A percentile compares a stretch with the other conserved stretches of the same genome.
Conservation (phyloP, 345 rosid genomes). For the Passiflora organensis region DNA sequence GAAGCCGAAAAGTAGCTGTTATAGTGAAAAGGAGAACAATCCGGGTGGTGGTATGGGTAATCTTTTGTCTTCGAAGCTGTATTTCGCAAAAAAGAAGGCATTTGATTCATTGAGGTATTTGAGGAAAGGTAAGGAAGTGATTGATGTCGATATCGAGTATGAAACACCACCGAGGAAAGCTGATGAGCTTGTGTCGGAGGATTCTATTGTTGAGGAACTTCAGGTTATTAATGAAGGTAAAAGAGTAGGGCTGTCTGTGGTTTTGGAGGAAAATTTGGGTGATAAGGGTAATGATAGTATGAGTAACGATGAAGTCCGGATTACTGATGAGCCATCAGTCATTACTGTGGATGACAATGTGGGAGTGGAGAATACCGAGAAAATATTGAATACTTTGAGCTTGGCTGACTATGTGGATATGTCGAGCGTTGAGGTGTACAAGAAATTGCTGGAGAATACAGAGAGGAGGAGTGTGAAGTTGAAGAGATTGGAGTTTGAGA, state of each 20-base stretch:
- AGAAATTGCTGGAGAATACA: slow-evolving; percentile 50
- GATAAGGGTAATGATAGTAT: slow-evolving; percentile 1
- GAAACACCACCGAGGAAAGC: slow-evolving; percentile 16
- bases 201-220: slow-evolving; percentile 53
- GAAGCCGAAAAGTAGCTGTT: slow-evolving; percentile 16
- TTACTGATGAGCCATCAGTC: slow-evolving; percentile 38
- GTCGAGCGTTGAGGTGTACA: slow-evolving; percentile 48
- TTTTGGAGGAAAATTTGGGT: slow-evolving; percentile 11
- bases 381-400: slow-evolving; percentile 37
- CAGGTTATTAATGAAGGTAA: slow-evolving; percentile 34
- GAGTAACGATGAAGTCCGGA: slow-evolving; percentile 23
- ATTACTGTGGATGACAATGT: slow-evolving; percentile 35
- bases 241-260: slow-evolving; percentile 23
- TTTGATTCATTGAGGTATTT: slow-evolving; percentile 37
- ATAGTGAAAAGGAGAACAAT: slow-evolving; percentile 14
- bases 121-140: slow-evolving; percentile 30
- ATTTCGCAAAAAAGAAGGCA: slow-evolving; percentile 36
- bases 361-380: slow-evolving; percentile 40
- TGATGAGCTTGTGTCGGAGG: slow-evolving; percentile 35
- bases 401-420: slow-evolving; percentile 29
- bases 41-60: slow-evolving; percentile 32
- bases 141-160: slow-evolving; percentile 40
- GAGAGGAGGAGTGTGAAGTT: slow-evolving; percentile 45
- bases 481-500: slow-evolving; percentile 48
- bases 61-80: slow-evolving; percentile 23